phyloP scores from a whole-genome alignment of 2,329 filamentous ascomycete species.

The Claviceps digitariae region DNA sequence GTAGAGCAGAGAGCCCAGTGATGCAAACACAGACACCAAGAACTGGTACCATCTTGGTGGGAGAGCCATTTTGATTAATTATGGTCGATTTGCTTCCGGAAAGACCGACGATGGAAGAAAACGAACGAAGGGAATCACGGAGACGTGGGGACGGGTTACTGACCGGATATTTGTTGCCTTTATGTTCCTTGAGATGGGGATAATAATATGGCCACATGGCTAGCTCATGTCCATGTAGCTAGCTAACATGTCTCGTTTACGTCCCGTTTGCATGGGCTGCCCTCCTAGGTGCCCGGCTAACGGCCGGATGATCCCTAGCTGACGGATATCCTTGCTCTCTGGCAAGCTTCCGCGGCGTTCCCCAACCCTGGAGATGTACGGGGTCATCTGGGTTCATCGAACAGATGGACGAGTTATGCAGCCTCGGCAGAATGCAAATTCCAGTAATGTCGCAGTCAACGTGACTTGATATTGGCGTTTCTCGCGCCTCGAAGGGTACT shows the following conservation, averaged over 20 bases:
- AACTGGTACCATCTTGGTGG: not conserved
- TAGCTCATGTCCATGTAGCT: not conserved
- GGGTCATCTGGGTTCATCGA: no score
- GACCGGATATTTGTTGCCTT: not conserved
- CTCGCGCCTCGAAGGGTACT: no score
- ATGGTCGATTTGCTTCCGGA: not conserved
- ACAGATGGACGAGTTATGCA: not conserved
- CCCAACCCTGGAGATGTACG: not conserved
- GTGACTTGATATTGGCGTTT: no score
- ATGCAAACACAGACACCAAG: not conserved
- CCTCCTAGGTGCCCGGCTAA: not conserved
- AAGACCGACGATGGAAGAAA: not conserved
- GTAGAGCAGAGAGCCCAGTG: not conserved
- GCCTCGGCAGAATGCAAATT: not conserved
- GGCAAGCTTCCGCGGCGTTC: not conserved
- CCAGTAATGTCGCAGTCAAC: no score
- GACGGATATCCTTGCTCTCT: not conserved
- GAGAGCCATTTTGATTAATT: not conserved
- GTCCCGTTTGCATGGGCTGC: no score
- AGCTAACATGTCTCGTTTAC: not conserved
- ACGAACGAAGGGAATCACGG: not conserved
- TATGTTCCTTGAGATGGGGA: not conserved
- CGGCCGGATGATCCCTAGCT: not conserved
- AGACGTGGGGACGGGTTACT: no score
- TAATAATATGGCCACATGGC: not conserved